These are phyloP conservation scores for Cordyceps cicadae DNA, from an alignment of 2,329 filamentous ascomycete genomes.

Conservation along the genomic window DNA sequence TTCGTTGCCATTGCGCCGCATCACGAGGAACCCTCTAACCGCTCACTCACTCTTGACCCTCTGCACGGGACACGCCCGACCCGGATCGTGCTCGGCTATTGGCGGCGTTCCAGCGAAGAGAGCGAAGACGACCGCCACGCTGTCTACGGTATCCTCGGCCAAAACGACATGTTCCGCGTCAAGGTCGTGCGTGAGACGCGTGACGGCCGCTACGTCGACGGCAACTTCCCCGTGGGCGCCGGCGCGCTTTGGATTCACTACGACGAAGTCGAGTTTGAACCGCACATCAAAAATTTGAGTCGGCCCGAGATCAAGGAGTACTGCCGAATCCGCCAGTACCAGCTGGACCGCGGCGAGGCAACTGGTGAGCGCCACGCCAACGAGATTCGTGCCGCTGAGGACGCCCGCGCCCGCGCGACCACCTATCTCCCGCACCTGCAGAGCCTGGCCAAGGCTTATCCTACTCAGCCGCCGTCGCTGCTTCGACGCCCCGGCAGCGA, in stretches of 20 bases:
- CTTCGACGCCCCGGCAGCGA: neutral
- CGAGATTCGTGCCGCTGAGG: constrained; percentile 42
- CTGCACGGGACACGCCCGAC: constrained; percentile 48
- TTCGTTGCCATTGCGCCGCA: constrained; percentile 4
- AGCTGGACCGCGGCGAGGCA: constrained; percentile 46
- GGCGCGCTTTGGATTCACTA: constrained; percentile 56
- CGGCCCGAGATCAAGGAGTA: constrained; percentile 56
- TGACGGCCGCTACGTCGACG: constrained; percentile 48
- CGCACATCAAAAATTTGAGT: constrained; percentile 42
- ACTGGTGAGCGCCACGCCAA: constrained; percentile 40
- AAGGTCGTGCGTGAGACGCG: constrained; percentile 53
- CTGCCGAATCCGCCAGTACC: constrained; percentile 50
- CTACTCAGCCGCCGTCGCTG: neutral
- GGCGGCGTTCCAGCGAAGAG: constrained; percentile 44
- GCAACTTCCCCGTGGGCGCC: constrained; percentile 52
- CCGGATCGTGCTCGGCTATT: constrained; percentile 50
- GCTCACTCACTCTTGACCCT: constrained; percentile 27
- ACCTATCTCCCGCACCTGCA: constrained; percentile 11
- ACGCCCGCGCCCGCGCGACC: constrained; percentile 39
- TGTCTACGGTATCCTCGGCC: constrained; percentile 53
- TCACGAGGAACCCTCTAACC: constrained; percentile 4
- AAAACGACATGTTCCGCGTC: constrained; percentile 57
- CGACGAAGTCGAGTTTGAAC: constrained; percentile 52
- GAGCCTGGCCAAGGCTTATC: constrained; percentile 14
- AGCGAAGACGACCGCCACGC: constrained; percentile 48